Percentiles rank a stretch among this genome's conserved stretches.
These are phyloP conservation scores for Tetraselmis chui DNA, from an alignment of 139 green algal genomes.

Conservation along the genomic window DNA sequence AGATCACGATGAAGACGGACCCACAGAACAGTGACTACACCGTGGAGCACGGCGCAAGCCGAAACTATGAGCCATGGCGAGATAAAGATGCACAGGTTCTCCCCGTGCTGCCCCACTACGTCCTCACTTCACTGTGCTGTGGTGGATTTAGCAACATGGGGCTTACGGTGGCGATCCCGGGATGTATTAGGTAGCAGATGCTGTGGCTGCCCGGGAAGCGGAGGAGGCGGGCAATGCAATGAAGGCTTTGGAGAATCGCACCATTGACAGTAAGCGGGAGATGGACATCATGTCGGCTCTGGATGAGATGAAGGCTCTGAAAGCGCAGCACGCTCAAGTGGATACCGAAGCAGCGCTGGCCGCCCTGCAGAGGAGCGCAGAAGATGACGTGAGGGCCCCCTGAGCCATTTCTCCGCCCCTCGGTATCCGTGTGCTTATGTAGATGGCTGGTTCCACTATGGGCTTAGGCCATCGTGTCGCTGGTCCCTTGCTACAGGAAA, in stretches of 20 bases:
- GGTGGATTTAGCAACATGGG: not conserved
- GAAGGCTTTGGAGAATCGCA: conserved; percentile 92
- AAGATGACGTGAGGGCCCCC: conserved; percentile 19
- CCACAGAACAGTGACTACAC: conserved; percentile 92
- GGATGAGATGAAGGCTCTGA: conserved; percentile 82
- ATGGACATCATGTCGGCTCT: conserved; percentile 94
- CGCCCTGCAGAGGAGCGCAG: conserved; percentile 44
- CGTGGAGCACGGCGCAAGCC: conserved; percentile 81
- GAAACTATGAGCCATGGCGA: conserved; percentile 95
- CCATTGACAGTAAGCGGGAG: conserved; percentile 84
- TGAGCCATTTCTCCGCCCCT: conserved; percentile 13
- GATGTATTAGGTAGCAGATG: conserved; percentile 19
- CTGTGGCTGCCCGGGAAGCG: conserved; percentile 54
- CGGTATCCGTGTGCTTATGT: not conserved
- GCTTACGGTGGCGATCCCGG: not conserved
- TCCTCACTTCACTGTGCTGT: not conserved
- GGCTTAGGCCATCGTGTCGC: no score
- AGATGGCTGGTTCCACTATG: no score
- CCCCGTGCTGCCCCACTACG: not conserved
- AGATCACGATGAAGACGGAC: conserved; percentile 97
- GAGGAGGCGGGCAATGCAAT: conserved; percentile 95
- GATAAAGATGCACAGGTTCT: conserved; percentile 45
- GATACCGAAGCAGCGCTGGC: conserved; percentile 50
- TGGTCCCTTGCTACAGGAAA: no score
- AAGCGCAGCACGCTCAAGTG: conserved; percentile 33